Conservation (phyloP, 2,329 filamentous ascomycete genomes). For the Passalora sequoiae region DNA sequence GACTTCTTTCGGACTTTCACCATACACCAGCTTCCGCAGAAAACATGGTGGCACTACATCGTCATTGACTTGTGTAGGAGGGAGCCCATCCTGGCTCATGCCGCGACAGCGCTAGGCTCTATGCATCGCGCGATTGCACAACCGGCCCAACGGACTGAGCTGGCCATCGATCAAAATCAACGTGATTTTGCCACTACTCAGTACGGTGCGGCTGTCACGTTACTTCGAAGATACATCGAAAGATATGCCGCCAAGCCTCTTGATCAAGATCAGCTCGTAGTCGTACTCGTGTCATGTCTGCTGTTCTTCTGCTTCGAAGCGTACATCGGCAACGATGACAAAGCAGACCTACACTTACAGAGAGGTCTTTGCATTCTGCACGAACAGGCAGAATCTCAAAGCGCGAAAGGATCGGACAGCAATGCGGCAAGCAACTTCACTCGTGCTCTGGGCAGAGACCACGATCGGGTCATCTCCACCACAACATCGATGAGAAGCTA, state of each 20-base stretch:
- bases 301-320: conserved; percentile 16
- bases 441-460: neutral
- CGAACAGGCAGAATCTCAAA: neutral
- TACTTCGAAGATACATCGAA: conserved; percentile 8
- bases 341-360: conserved; percentile 10
- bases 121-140: conserved; percentile 6
- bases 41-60: conserved; percentile 7
- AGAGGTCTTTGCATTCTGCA: conserved; percentile 7
- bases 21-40: conserved; percentile 5
- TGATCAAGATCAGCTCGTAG: conserved; percentile 1
- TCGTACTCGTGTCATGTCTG: conserved; percentile 10
- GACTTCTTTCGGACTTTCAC: conserved; percentile 7
- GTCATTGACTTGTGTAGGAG: conserved; percentile 2
- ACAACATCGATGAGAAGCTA: conserved; percentile 4
- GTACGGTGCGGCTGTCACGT: conserved; percentile 6
- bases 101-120: conserved; percentile 6
- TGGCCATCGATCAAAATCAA: neutral
- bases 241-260: neutral
- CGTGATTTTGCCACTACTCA: conserved; percentile 7
- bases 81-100: conserved; percentile 7
- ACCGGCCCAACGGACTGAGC: neutral
- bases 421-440: no score
- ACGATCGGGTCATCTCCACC: conserved; percentile 2
- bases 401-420: no score
- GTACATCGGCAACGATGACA: conserved; percentile 8